Conservation (phyloP, 768 basidiomycete species). For the Suillus ampliporus region DNA sequence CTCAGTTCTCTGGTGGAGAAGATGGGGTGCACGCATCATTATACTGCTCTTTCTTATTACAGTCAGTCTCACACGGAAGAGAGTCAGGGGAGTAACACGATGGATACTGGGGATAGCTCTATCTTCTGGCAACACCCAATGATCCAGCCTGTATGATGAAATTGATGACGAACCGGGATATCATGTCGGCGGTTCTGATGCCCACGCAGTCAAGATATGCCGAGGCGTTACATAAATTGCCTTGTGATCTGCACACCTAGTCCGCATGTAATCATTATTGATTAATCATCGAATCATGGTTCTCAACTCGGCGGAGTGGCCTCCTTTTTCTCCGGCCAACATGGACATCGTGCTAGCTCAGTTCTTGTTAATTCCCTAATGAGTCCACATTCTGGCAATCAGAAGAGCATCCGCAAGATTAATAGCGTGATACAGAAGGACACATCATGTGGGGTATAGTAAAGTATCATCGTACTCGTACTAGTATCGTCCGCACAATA, state of each 20-base stretch:
- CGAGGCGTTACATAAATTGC: not conserved
- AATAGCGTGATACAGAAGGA: conserved; percentile 11
- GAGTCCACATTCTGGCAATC: not conserved
- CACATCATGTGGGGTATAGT: conserved; percentile 12
- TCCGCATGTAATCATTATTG: not conserved
- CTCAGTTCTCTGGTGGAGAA: conserved; percentile 65
- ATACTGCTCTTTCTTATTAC: conserved; percentile 38
- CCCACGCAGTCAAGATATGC: not conserved
- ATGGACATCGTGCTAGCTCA: not conserved
- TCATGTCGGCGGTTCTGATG: conserved; percentile 4
- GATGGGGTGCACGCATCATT: conserved; percentile 58
- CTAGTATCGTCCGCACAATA: not conserved
- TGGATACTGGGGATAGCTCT: not conserved
- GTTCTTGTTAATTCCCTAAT: not conserved
- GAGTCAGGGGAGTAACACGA: conserved; percentile 5
- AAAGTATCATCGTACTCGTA: conserved; percentile 9
- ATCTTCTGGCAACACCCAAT: conserved; percentile 4
- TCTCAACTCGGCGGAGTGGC: not conserved
- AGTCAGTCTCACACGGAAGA: conserved; percentile 32
- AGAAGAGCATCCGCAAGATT: conserved; percentile 5
- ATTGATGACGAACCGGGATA: not conserved
- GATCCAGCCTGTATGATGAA: not conserved
- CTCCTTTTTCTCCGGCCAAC: not conserved
- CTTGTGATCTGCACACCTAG: conserved; percentile 1
- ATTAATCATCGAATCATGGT: conserved; percentile 1